Percentiles rank a stretch among this genome's conserved stretches.
These are phyloP conservation scores for Podospora didyma DNA, from an alignment of 495 filamentous ascomycete genomes.

Conservation along the genomic window DNA sequence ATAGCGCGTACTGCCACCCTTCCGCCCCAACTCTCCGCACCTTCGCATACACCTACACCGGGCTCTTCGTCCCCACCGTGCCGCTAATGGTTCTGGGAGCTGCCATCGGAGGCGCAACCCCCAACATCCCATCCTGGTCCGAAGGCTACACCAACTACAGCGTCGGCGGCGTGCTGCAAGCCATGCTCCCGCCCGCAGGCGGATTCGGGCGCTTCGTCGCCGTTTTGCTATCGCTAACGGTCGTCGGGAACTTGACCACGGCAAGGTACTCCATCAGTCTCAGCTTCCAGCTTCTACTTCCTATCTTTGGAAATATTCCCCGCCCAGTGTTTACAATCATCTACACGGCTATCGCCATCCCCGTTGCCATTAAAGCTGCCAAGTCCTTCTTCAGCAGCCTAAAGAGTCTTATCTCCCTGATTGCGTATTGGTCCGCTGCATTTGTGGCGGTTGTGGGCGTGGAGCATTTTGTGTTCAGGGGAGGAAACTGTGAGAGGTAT, in stretches of 20 bases:
- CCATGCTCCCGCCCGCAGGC: slow-evolving; percentile 44
- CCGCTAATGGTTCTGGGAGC: slow-evolving; percentile 49
- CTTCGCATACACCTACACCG: slow-evolving; percentile 35
- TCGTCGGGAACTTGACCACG: slow-evolving; percentile 42
- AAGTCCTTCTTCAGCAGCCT: slow-evolving; percentile 43
- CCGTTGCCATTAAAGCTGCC: slow-evolving; percentile 43
- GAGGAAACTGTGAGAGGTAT: slow-evolving; percentile 27
- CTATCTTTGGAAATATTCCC: slow-evolving; percentile 39
- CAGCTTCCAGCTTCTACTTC: slow-evolving; percentile 46
- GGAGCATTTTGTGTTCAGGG: slow-evolving; percentile 46
- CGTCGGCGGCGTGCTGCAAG: slow-evolving; percentile 46
- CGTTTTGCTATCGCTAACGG: slow-evolving; percentile 44
- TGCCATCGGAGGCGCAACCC: slow-evolving; percentile 43
- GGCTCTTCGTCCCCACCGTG: slow-evolving; percentile 39
- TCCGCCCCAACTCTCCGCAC: slow-evolving; percentile 8
- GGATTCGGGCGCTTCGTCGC: slow-evolving; percentile 50
- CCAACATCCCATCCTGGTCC: slow-evolving; percentile 33
- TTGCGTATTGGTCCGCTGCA: slow-evolving; percentile 48
- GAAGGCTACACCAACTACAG: slow-evolving; percentile 36
- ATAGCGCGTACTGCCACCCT: background rate
- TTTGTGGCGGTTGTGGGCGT: slow-evolving; percentile 40
- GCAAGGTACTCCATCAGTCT: slow-evolving; percentile 44
- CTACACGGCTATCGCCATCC: slow-evolving; percentile 44
- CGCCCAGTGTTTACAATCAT: slow-evolving; percentile 44
- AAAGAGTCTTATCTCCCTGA: slow-evolving; percentile 46